Evolutionary conservation across 768 basidiomycete species (phyloP).

Genomic region (Agaricus subrufescens): DNA sequence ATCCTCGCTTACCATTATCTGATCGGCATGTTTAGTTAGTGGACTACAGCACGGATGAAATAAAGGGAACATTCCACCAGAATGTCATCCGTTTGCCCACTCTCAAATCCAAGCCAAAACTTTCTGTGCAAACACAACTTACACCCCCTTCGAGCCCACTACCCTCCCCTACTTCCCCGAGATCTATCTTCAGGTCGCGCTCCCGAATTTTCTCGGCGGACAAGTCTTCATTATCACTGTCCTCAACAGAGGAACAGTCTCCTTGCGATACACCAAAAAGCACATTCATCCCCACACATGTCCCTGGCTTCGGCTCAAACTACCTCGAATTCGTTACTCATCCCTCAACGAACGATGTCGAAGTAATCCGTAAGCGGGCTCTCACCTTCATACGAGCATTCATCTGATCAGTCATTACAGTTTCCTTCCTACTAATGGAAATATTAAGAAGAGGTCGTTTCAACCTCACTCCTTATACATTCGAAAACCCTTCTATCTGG

Average conservation of each 20-base stretch:
- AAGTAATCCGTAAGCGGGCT: slow-evolving; percentile 44
- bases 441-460: slow-evolving; percentile 59
- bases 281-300: slow-evolving; percentile 42
- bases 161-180: slow-evolving; percentile 4
- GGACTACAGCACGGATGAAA: slow-evolving; percentile 45
- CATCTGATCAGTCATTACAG: slow-evolving; percentile 22
- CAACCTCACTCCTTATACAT: slow-evolving; percentile 40
- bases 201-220: slow-evolving; percentile 12
- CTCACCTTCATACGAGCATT: neutral
- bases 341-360: slow-evolving; percentile 42
- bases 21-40: slow-evolving; percentile 33
- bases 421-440: slow-evolving; percentile 63
- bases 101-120: slow-evolving; percentile 18
- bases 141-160: slow-evolving; percentile 1
- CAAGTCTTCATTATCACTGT: slow-evolving; percentile 17
- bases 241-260: slow-evolving; percentile 20
- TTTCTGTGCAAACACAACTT: slow-evolving; percentile 12
- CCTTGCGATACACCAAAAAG: slow-evolving; percentile 18
- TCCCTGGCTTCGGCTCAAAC: slow-evolving; percentile 50
- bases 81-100: slow-evolving; percentile 40
- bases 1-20: neutral
- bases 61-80: slow-evolving; percentile 48
- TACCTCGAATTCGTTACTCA: slow-evolving; percentile 54
- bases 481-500: slow-evolving; percentile 47
- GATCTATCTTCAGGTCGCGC: slow-evolving; percentile 14